These are phyloP conservation scores for Sporisorium graminicola DNA, from an alignment of 1,284 basidiomycete species.

Conservation along the genomic window DNA sequence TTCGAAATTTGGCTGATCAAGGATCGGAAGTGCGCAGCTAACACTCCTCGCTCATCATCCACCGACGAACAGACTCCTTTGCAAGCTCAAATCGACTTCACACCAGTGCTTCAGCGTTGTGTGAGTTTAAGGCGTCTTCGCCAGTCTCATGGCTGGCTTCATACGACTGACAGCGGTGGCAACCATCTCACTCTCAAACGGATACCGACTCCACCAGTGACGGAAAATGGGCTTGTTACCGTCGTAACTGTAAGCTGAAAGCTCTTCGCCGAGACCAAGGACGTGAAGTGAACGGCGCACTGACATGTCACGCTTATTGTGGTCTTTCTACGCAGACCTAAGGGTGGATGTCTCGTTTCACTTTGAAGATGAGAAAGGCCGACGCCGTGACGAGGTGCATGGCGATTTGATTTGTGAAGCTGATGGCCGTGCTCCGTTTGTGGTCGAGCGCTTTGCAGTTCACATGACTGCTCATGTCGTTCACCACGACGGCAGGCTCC, in stretches of 20 bases:
- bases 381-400: conserved; percentile 9
- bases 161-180: neutral
- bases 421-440: neutral
- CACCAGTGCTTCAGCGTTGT: conserved; percentile 50
- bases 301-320: neutral
- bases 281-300: neutral
- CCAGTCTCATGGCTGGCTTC: neutral
- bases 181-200: neutral
- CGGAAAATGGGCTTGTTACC: conserved; percentile 55
- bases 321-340: conserved; percentile 18
- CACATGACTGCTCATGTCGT: conserved; percentile 39
- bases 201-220: conserved; percentile 9
- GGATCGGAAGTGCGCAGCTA: neutral
- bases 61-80: conserved; percentile 15
- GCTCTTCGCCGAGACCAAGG: neutral
- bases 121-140: neutral
- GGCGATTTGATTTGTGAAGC: conserved; percentile 19
- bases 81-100: conserved; percentile 43
- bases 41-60: neutral
- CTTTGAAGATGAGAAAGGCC: conserved; percentile 22
- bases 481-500: conserved; percentile 20
- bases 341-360: conserved; percentile 42
- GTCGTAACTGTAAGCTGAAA: conserved; percentile 31
- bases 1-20: neutral
- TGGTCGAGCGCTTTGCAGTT: conserved; percentile 29